phyloP scores from a whole-genome alignment of 352 stramenopile species.

The Pythium sukuiense region DNA sequence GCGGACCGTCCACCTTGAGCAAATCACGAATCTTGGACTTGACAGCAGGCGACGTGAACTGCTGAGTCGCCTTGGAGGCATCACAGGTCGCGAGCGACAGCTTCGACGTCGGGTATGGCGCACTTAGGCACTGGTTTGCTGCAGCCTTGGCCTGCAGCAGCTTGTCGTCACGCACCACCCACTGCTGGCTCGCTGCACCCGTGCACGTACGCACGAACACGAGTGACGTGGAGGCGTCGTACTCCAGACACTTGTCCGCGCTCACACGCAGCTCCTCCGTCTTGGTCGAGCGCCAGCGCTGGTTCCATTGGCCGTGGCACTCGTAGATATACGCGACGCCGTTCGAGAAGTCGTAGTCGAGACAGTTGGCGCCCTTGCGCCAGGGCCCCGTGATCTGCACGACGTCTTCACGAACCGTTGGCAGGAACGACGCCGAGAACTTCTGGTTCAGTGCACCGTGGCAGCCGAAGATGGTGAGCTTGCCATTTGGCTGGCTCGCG shows the following conservation, averaged over 20 bases:
- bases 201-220: not conserved
- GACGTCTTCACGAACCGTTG: not conserved
- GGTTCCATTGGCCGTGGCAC: slow-evolving; percentile 8
- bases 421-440: slow-evolving; percentile 2
- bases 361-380: not conserved
- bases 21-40: slow-evolving; percentile 4
- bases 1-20: slow-evolving; percentile 2
- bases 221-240: too few species aligned
- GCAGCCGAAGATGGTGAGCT: not conserved
- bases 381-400: not conserved
- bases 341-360: slow-evolving; percentile 2
- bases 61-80: not conserved
- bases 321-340: slow-evolving; percentile 4
- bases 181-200: not conserved
- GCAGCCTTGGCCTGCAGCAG: not conserved
- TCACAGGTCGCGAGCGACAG: not conserved
- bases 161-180: slow-evolving; percentile 1
- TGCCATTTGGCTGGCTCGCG: not conserved
- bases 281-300: not conserved
- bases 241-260: not conserved
- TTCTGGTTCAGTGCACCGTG: slow-evolving; percentile 1
- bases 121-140: not conserved
- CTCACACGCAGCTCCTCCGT: not conserved
- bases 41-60: slow-evolving; percentile 3
- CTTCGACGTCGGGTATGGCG: not conserved